Conservation (phyloP, 1,284 basidiomycete species). For the Ceratobasidium sp. region DNA sequence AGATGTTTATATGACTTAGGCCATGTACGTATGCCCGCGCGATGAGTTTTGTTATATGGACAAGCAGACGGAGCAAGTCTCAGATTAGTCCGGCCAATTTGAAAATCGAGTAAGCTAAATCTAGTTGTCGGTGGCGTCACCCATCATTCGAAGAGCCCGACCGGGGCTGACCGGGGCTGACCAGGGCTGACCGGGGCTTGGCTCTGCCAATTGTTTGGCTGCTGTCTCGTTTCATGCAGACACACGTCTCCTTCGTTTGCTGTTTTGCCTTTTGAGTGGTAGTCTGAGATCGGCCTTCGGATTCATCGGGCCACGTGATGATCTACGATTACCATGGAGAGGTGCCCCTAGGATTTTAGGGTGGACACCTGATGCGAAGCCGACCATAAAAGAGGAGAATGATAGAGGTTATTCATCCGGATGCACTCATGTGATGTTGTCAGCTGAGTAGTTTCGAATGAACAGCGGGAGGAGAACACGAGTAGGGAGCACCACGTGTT, state of each 20-base stretch:
- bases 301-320: constrained; percentile 30
- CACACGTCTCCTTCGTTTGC: constrained; percentile 17
- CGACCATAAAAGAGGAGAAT: neutral
- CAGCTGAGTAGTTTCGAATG: constrained; percentile 1
- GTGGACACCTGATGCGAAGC: constrained; percentile 18
- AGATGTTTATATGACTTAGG: too few relatives aligned
- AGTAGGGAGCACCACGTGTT: neutral
- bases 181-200: too few relatives aligned
- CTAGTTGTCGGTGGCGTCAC: too few relatives aligned
- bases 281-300: constrained; percentile 11
- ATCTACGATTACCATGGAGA: neutral
- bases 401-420: constrained; percentile 39
- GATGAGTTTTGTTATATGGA: too few relatives aligned
- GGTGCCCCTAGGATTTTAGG: neutral
- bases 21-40: too few relatives aligned
- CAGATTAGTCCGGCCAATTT: too few relatives aligned
- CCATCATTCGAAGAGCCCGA: too few relatives aligned
- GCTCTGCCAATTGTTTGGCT: constrained; percentile 7
- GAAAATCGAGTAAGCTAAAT: too few relatives aligned
- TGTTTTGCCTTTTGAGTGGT: neutral
- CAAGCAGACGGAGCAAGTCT: too few relatives aligned
- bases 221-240: neutral
- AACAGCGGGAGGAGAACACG: too few relatives aligned
- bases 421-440: constrained; percentile 28
- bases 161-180: too few relatives aligned